Evolutionary conservation across 495 filamentous ascomycete genomes (phyloP).

Genomic region (Neurospora sp.): DNA sequence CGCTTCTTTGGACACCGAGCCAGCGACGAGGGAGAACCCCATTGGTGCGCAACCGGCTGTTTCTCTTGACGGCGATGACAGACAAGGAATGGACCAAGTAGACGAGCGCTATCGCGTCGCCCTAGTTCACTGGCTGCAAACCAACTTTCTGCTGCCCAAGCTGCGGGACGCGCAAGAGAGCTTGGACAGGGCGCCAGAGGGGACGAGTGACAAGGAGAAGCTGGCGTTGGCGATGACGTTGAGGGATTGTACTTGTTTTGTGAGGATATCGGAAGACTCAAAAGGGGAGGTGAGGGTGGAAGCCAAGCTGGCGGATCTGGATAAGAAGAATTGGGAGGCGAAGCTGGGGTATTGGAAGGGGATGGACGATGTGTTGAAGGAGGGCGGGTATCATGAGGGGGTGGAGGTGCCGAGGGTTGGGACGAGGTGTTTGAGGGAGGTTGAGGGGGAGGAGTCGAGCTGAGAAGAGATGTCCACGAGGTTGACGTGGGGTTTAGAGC

Average conservation of each 20-base stretch:
- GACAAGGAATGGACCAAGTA: neutral
- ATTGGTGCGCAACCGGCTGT: neutral
- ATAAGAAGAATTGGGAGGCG: slow-evolving; percentile 65
- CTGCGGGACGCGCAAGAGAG: slow-evolving; percentile 38
- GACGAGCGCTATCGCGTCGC: neutral
- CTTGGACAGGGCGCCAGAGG: slow-evolving; percentile 29
- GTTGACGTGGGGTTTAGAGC: neutral
- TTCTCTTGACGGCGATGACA: neutral
- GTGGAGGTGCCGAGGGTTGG: slow-evolving; percentile 25
- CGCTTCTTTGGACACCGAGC: neutral
- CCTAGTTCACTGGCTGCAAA: slow-evolving; percentile 17
- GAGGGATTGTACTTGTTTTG: slow-evolving; percentile 76
- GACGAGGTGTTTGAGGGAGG: slow-evolving; percentile 16
- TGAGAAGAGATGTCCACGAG: neutral
- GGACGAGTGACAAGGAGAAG: slow-evolving; percentile 28
- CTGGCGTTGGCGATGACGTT: slow-evolving; percentile 66
- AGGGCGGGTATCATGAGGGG: slow-evolving; percentile 66
- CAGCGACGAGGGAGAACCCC: neutral
- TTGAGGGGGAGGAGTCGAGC: neutral
- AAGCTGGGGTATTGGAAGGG: slow-evolving; percentile 67
- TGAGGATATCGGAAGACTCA: slow-evolving; percentile 43
- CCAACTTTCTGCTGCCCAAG: slow-evolving; percentile 28
- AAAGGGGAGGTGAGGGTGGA: slow-evolving; percentile 37
- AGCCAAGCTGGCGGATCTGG: slow-evolving; percentile 75
- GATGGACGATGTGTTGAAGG: slow-evolving; percentile 50